Evolutionary conservation across 2,329 filamentous ascomycete species (phyloP), one percentile per base, ranked within the genome.

Genomic region (Monosporascus sp.): DNA sequence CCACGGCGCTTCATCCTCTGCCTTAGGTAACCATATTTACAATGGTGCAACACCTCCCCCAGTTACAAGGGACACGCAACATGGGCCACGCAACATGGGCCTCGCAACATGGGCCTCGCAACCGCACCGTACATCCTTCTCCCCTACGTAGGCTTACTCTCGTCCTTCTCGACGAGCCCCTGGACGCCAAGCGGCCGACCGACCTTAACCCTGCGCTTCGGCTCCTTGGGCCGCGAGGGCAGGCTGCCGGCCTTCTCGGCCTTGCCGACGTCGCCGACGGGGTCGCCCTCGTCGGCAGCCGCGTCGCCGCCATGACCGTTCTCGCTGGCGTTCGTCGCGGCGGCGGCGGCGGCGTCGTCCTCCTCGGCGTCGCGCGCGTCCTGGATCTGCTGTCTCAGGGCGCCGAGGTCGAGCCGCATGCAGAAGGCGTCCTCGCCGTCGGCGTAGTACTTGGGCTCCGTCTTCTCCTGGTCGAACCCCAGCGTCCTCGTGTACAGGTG

Each of bases 391-490:
- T 81, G 75, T 51, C 77, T 73, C 45, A 86, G 68, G 49, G 75
- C 73, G 2, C 73, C 72, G 44, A 99, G 80, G 65, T 97, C 88
- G 70, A 96, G 88, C 57, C 85, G 86, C 94, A 99, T 99, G 67
- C 85, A 89, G 69, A 85, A 96, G 38, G 94, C 94, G 75, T 99
- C 90, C 75, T 99, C 94, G 55, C 93, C 93, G 70, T 99, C 94
- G 53, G 94, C 94, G 70, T 99, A 99, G 81, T 96, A 96, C 74
- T 92, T 94, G 48, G 81, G 70, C 73, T 96, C 90, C 11, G 87
- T 84, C 76, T 91, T 94, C 60, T 94, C 90, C 61, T 89, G 88
- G 68, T 85, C 82, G 79, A 97, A 97, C 51, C 90, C 86, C 1
- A 97, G 83, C 0, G 92, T 97, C 68, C 95, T 88, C 63, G 90